phyloP scores from a whole-genome alignment of 441 rosid species.

The Populus trichocarpa region DNA sequence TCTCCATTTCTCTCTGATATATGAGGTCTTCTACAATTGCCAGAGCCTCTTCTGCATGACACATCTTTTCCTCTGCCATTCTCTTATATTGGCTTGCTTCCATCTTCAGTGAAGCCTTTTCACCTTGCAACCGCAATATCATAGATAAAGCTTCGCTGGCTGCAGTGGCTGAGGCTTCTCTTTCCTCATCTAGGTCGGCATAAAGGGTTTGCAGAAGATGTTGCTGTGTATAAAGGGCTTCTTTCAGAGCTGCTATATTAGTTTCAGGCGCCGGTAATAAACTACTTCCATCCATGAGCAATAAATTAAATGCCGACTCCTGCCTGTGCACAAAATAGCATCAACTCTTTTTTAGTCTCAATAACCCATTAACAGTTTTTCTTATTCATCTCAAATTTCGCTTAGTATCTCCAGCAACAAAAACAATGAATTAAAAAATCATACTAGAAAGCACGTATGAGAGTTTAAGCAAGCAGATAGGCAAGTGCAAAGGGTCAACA shows the following conservation, averaged over 20 bases:
- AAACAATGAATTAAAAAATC: background rate
- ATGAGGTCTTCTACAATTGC: constrained; percentile 65
- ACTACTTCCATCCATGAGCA: constrained; percentile 41
- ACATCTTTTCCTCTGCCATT: constrained; percentile 81
- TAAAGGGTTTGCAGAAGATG: constrained; percentile 72
- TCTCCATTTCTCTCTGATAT: constrained; percentile 83
- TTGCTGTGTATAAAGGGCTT: constrained; percentile 65
- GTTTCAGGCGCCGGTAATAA: constrained; percentile 28
- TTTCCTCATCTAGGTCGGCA: constrained; percentile 70
- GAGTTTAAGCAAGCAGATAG: background rate
- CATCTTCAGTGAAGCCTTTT: constrained; percentile 72
- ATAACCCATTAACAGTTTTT: background rate
- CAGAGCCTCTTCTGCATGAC: constrained; percentile 74
- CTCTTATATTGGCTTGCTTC: constrained; percentile 91
- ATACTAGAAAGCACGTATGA: background rate
- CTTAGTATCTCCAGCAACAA: background rate
- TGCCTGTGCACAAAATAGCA: background rate
- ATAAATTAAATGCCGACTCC: background rate
- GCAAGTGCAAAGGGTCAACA: background rate
- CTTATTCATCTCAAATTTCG: background rate
- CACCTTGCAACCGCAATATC: constrained; percentile 84
- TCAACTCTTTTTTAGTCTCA: background rate
- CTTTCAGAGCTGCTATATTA: constrained; percentile 46
- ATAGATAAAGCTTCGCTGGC: constrained; percentile 81
- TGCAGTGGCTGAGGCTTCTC: constrained; percentile 78